These are phyloP conservation scores for Schoenoplectus triqueter DNA, from an alignment of 202 grass and related monocot species.

Conservation along the genomic window DNA sequence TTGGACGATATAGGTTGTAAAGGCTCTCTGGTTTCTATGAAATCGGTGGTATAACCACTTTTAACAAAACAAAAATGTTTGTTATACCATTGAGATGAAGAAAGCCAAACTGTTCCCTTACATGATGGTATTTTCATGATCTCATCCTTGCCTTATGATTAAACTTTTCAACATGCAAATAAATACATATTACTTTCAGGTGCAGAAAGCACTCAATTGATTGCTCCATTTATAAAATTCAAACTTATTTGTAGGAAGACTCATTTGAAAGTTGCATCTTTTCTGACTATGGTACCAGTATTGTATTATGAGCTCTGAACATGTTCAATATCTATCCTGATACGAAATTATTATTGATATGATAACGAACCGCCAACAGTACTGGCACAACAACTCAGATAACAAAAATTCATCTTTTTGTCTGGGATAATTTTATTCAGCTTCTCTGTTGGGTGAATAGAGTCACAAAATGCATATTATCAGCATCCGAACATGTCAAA, in stretches of 20 bases:
- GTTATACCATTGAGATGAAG: not conserved
- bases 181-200: not conserved
- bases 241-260: not conserved
- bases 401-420: conserved; percentile 43
- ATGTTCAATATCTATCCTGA: not conserved
- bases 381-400: conserved; percentile 11
- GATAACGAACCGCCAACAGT: not conserved
- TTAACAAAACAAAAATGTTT: not conserved
- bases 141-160: not conserved
- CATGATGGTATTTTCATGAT: not conserved
- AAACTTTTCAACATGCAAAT: not conserved
- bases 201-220: not conserved
- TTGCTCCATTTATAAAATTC: not conserved
- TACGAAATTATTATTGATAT: not conserved
- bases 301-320: not conserved
- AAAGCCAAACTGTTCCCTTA: not conserved
- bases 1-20: no score
- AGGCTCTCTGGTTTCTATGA: no score
- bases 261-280: not conserved
- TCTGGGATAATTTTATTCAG: conserved; percentile 62
- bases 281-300: not conserved
- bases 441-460: conserved; percentile 83
- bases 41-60: no score
- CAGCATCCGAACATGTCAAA: conserved; percentile 68
- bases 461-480: conserved; percentile 80